phyloP scores from a whole-genome alignment of 441 rosid species.

The Erodium chrysanthum region DNA sequence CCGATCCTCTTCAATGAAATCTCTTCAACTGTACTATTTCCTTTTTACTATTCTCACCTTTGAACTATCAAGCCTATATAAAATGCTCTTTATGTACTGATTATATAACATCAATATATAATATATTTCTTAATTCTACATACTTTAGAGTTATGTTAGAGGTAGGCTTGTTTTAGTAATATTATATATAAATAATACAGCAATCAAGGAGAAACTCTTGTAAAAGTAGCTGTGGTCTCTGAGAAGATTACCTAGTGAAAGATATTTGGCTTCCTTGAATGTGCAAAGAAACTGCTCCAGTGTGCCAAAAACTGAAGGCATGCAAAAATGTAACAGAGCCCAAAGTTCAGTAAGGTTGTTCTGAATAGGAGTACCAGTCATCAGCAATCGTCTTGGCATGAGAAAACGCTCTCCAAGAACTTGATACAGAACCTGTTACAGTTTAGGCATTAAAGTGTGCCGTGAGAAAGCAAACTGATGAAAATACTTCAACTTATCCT shows the following conservation, averaged over 20 bases:
- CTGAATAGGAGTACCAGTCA: slow-evolving; percentile 92
- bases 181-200: not conserved
- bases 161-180: not conserved
- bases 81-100: not conserved
- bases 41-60: not conserved
- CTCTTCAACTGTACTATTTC: too few relatives aligned
- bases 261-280: slow-evolving; percentile 54
- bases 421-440: slow-evolving; percentile 60
- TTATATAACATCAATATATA: not conserved
- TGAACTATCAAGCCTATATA: not conserved
- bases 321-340: slow-evolving; percentile 88
- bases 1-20: too few relatives aligned
- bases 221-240: not conserved
- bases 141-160: not conserved
- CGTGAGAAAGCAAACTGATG: not conserved
- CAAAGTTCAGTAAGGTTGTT: slow-evolving; percentile 82
- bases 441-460: not conserved
- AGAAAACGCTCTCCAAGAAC: slow-evolving; percentile 53
- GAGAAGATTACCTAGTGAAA: slow-evolving; percentile 38
- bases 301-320: slow-evolving; percentile 77
- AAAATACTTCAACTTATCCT: not conserved
- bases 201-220: not conserved
- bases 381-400: slow-evolving; percentile 75
- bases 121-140: not conserved
- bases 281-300: slow-evolving; percentile 56